Evolutionary conservation across 768 basidiomycete genomes (phyloP), one percentile per base, ranked within the genome.

Genomic region (Suillus alpinus): DNA sequence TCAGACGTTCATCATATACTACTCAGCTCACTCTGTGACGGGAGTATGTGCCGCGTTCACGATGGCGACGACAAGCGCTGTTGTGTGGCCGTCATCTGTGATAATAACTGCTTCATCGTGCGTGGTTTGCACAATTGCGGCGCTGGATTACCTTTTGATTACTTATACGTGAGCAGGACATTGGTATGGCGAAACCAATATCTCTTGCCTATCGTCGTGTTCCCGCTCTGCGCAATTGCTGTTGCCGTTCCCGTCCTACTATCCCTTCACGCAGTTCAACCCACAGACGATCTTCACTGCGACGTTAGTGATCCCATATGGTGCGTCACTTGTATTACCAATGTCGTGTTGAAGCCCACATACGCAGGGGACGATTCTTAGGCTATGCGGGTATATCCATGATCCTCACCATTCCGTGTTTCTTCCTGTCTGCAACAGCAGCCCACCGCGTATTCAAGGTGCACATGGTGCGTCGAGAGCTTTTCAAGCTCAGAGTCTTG

Each of bases 361-460:
- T 52, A 58, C 50, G 2, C 58, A 89, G 88, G 88, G 78, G 83
- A 34, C 83, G 87, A 49, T 79, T 88, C 59, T 64, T 86, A n/a
- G 82, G 83, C 41, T 88, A 87, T 65, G 81, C 86, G 13, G 88
- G 86, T 7, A 67, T 79, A 7, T 80, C 86, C 0, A 76, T 86
- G 59, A 58, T 83, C 46, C 69, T 84, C 10, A 73, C 79, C 3
- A 68, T 86, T 16, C 87, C 87, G 2, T 81, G 81, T 51, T 69
- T 86, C 43, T 72, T 78, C 62, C 69, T 86, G 13, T 84, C 85
- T 4, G 63, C 57, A 59, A 32, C 39, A 18, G 62, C 73, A 3
- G 65, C 65, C 6, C 51, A 47, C 49, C 56, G 61, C 53, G 36
- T 66, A 37, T 41, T 67, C 60, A 59, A 53, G 63, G 26, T 70